Evolutionary conservation across 1,284 basidiomycete species (phyloP), one percentile per base, ranked within the genome.

Genomic region (Serendipita sp.): DNA sequence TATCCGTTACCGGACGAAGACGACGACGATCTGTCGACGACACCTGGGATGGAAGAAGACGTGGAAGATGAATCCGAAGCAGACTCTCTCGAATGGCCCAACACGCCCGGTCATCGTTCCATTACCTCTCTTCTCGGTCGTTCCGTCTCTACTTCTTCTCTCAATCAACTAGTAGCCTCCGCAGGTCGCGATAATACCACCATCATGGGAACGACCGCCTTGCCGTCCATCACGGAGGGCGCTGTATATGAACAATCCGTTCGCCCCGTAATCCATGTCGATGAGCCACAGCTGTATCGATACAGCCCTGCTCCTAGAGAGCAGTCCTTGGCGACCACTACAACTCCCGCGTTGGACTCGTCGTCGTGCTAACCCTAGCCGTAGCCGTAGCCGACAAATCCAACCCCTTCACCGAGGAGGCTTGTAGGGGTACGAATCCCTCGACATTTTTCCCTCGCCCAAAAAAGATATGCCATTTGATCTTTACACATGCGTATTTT

Each of bases 231-330:
- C 17, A 58, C 53, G 32, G 53, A 58, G 30, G 53, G 53, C 32
- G 53, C 53, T 35, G 53, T 58, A n/a, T 58, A 30, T 58, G 53
- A 58, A n/a, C 15, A 29, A 4, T 29, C 22, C 8, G 53, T 34
- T 58, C 53, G 53, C n/a, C 53, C 53, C 12, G 53, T 26, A n/a
- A 58, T 58, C n/a, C 53, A 58, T 35, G 53, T 30, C 26, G 53
- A 58, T 8, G 53, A 58, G 53, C 17, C 53, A 35, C 53, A 22
- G 30, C 53, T 58, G 32, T 58, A 58, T 35, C 12, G 53, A 22
- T 58, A 58, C 53, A 58, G 53, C 53, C 53, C 53, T 34, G 53
- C 53, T 58, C 53, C 53, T 30, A n/a, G 53, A 30, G 53, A 58
- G 32, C 53, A 35, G 15, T n/a, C 53, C 6, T 8, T 58, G 15